Conservation (phyloP, 495 filamentous ascomycete genomes). For the Emericellopsis terricola region DNA sequence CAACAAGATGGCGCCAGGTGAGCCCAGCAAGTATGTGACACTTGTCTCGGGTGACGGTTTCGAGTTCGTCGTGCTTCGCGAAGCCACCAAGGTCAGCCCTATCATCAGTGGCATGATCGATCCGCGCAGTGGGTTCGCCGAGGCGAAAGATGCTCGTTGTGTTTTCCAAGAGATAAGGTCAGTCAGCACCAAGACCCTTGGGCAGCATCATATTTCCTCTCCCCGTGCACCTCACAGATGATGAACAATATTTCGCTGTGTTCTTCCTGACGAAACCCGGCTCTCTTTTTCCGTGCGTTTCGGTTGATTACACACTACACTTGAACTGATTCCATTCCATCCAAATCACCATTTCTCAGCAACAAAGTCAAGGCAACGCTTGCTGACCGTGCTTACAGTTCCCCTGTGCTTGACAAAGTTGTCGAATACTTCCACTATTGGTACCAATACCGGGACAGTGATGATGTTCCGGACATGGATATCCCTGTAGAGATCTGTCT, state of each 20-base stretch:
- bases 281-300: conserved; percentile 7
- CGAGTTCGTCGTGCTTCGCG: conserved; percentile 71
- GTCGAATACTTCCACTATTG: conserved; percentile 86
- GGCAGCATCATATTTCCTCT: no score
- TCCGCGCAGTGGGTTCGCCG: conserved; percentile 55
- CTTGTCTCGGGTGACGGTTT: conserved; percentile 75
- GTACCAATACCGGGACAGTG: conserved; percentile 56
- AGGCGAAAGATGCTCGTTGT: conserved; percentile 48
- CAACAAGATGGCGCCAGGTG: no score
- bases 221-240: conserved; percentile 18
- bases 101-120: conserved; percentile 78
- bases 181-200: no score
- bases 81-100: conserved; percentile 53
- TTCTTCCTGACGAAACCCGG: conserved; percentile 21
- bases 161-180: conserved; percentile 57
- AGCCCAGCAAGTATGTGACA: conserved; percentile 69
- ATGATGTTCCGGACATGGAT: conserved; percentile 83
- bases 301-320: conserved; percentile 34
- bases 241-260: conserved; percentile 18
- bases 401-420: conserved; percentile 70
- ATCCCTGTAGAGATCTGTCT: conserved; percentile 56
- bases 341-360: neutral
- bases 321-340: conserved; percentile 31
- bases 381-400: conserved; percentile 27
- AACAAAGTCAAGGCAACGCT: neutral